phyloP scores from a whole-genome alignment of 192 early-diverging fungal species.

The Chytriomyces confervae region DNA sequence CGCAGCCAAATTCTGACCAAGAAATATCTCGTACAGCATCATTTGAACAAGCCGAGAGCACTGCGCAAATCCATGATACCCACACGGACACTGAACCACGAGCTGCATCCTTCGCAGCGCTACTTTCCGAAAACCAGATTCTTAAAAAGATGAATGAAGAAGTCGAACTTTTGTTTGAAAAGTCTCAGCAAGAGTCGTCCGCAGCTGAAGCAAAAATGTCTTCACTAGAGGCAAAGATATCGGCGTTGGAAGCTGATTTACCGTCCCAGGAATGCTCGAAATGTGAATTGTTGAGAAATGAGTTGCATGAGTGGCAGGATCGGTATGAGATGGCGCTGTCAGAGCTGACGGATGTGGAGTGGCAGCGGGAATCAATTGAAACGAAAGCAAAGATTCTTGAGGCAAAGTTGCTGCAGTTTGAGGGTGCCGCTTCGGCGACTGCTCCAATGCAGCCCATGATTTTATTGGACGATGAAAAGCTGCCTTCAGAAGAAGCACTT shows the following conservation, averaged over 20 bases:
- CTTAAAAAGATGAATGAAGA: neutral
- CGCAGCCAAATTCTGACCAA: too few species aligned
- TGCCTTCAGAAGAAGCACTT: neutral
- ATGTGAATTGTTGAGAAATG: neutral
- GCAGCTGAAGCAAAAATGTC: conserved; percentile 13
- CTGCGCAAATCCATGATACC: too few species aligned
- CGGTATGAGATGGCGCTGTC: conserved; percentile 9
- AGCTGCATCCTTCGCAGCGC: neutral
- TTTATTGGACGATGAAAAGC: neutral
- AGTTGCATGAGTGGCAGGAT: conserved; percentile 21
- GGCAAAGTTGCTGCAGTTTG: neutral
- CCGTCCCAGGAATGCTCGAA: neutral
- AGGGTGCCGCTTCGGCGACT: neutral
- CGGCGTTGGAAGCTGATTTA: neutral
- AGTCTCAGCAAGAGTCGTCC: conserved; percentile 8
- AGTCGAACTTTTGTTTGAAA: conserved; percentile 12
- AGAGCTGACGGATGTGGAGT: conserved; percentile 17
- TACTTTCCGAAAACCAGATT: neutral
- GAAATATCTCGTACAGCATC: too few species aligned
- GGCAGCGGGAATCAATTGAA: conserved; percentile 23
- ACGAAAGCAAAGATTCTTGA: conserved; percentile 1
- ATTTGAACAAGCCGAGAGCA: neutral
- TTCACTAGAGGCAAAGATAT: neutral
- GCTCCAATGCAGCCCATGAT: neutral
- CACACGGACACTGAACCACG: neutral